Base-by-base conservation (phyloP, 1,284 basidiomycete genomes). In the Cutaneotrichosporon sp. region DNA sequence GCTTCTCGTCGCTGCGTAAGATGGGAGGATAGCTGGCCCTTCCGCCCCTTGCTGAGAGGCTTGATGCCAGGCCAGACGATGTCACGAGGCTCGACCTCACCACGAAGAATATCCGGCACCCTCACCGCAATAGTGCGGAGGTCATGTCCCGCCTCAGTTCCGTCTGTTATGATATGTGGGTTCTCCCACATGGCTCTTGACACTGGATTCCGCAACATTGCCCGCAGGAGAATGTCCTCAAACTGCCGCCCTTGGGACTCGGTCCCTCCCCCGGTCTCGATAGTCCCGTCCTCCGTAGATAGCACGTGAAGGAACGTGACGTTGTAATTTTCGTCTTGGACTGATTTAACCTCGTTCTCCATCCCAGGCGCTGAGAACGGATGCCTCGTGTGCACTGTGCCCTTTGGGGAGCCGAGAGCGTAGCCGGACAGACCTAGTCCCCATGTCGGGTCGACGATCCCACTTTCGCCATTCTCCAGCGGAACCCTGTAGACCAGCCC, bases 191-290 rank as follows among this genome's bases (percentile, higher is more conserved):
- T 59, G n/a, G 17, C 14, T 2, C 7, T 17, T 11, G 17, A 34
- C 20, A 59, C 56, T 5, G 57, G 53, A 9, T 57, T 53, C 1
- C 52, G 48, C 38, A 41, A 29, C 61, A 63, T 63, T 5, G 54
- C 49, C 3, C 46, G 39, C 16, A 53, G 41, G 17, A 63, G n/a
- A 4, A 52, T 38, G 48, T 48, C 41, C 29, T 57, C 20, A 12
- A 49, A 16, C 14, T 32, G 26, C 5, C 25, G 24, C 9, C 22
- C 26, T 22, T 22, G 22, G 32, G 17, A 6, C 24, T 25, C 31
- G 41, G 10, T 9, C 14, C 9, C 14, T 31, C 14, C 32, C 5
- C 7, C 17, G 25, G 17, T 25, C n/a, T n/a, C n/a, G n/a, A n/a
- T n/a, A n/a, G n/a, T n/a, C n/a, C n/a, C n/a, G n/a, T n/a, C n/a